Conservation (phyloP, 169 alveolate species). For the Cryptosporidium canis region DNA sequence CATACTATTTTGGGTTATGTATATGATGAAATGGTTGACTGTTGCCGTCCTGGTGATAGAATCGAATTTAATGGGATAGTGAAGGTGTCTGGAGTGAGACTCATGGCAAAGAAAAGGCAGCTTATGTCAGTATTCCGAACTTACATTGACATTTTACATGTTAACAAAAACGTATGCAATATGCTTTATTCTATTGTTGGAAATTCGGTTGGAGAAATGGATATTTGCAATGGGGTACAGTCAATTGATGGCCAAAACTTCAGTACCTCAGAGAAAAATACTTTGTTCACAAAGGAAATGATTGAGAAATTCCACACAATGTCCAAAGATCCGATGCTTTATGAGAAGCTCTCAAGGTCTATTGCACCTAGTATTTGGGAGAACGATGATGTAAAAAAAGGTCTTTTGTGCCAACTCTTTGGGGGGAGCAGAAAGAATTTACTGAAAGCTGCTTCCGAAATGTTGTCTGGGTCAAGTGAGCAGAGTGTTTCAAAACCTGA, state of each 20-base stretch:
- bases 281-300: conserved; percentile 82
- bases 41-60: conserved; percentile 96
- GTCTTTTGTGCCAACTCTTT: conserved; percentile 95
- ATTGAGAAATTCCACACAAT: conserved; percentile 82
- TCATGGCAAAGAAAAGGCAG: conserved; percentile 88
- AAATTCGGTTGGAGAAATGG: conserved; percentile 72
- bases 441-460: conserved; percentile 53
- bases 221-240: conserved; percentile 51
- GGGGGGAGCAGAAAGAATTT: conserved; percentile 92
- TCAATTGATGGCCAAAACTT: conserved; percentile 27
- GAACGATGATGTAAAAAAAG: conserved; percentile 92
- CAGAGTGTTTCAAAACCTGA: neutral
- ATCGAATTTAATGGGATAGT: conserved; percentile 96
- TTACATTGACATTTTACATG: conserved; percentile 92
- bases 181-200: conserved; percentile 62
- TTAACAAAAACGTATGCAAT: conserved; percentile 64
- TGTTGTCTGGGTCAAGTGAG: neutral
- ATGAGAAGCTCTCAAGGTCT: conserved; percentile 91
- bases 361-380: conserved; percentile 98
- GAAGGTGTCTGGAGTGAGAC: conserved; percentile 93
- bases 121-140: conserved; percentile 91
- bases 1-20: conserved; percentile 84
- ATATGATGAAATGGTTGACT: conserved; percentile 95
- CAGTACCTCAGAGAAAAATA: conserved; percentile 22
- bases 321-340: conserved; percentile 88